Conservation (phyloP, 441 rosid species). For the Kokia cookei region DNA sequence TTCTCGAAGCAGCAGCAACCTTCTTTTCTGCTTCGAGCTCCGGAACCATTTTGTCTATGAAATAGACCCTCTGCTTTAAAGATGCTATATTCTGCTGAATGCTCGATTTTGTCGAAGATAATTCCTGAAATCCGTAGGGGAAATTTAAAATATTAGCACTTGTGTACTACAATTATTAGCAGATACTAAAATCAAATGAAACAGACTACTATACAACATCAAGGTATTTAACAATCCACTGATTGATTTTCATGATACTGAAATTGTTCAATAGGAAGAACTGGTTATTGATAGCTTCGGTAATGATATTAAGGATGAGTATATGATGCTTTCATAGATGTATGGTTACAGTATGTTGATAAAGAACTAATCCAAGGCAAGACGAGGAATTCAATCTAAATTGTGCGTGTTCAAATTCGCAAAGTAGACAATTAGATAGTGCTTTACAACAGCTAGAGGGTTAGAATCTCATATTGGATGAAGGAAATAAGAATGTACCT, state of each 20-base stretch:
- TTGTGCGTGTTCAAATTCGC: not conserved
- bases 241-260: not conserved
- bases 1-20: constrained; percentile 79
- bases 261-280: not conserved
- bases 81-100: constrained; percentile 73
- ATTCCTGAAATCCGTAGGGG: constrained; percentile 43
- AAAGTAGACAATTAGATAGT: not conserved
- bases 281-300: not conserved
- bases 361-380: not conserved
- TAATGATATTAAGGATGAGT: not conserved
- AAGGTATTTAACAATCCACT: not conserved
- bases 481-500: not conserved
- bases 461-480: not conserved
- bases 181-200: not conserved
- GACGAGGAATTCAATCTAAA: not conserved
- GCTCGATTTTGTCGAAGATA: constrained; percentile 69
- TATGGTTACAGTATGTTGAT: not conserved
- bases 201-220: not conserved
- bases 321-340: not conserved
- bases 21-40: constrained; percentile 90
- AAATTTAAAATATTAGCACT: not conserved
- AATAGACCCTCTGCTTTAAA: constrained; percentile 59
- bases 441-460: not conserved
- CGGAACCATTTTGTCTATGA: constrained; percentile 75
- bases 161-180: not conserved